Conservation (phyloP, 768 basidiomycete genomes). For the Boletus pseudo-olivaceus region DNA sequence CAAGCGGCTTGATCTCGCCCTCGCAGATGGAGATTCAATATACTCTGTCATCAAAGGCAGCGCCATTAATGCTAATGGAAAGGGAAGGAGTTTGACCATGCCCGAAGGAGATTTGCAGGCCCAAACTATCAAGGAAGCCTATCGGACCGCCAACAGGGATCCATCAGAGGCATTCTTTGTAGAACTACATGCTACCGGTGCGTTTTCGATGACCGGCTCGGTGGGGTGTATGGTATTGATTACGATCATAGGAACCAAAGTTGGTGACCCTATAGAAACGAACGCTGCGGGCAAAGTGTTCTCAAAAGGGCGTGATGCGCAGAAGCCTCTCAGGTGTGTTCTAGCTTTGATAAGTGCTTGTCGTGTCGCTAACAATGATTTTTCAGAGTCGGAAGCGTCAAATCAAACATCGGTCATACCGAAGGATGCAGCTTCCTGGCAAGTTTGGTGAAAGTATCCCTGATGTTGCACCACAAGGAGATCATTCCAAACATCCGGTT, state of each 20-base stretch:
- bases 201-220: background rate
- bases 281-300: constrained; percentile 44
- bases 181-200: constrained; percentile 49
- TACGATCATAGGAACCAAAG: constrained; percentile 31
- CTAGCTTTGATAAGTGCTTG: background rate
- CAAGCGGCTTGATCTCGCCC: constrained; percentile 32
- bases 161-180: constrained; percentile 45
- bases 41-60: constrained; percentile 31
- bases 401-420: constrained; percentile 25
- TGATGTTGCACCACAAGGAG: constrained; percentile 32
- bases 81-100: constrained; percentile 34
- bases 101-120: constrained; percentile 34
- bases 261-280: constrained; percentile 49
- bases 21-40: constrained; percentile 30
- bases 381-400: constrained; percentile 26
- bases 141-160: constrained; percentile 25
- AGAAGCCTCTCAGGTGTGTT: constrained; percentile 19
- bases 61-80: constrained; percentile 34
- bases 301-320: constrained; percentile 17
- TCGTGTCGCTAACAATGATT: background rate
- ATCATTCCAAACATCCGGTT: constrained; percentile 29
- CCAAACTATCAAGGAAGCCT: constrained; percentile 33
- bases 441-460: constrained; percentile 32
- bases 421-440: constrained; percentile 34
- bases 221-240: background rate